Evolutionary conservation across 2,329 filamentous ascomycete genomes (phyloP).

Genomic region (Mariannaea elegans): DNA sequence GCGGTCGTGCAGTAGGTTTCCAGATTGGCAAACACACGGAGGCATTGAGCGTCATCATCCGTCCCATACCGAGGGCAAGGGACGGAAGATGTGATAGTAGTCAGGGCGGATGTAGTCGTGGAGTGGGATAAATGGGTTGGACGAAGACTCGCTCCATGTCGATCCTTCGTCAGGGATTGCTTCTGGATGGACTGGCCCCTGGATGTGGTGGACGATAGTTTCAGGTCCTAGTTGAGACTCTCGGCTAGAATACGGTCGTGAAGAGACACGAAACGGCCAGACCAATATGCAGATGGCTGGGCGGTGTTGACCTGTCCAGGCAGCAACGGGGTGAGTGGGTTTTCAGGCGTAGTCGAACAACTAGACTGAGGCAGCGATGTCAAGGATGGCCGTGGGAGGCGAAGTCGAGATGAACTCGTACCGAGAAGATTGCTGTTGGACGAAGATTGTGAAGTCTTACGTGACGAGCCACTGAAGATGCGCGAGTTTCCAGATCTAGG

Average conservation of each 20-base stretch:
- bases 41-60: conserved; percentile 54
- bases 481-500: conserved; percentile 27
- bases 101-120: conserved; percentile 45
- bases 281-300: conserved; percentile 66
- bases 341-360: conserved; percentile 26
- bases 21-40: conserved; percentile 57
- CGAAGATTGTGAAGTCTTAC: conserved; percentile 33
- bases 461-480: conserved; percentile 21
- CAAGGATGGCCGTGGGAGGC: conserved; percentile 31
- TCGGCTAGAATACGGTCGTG: conserved; percentile 56
- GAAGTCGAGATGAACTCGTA: conserved; percentile 29
- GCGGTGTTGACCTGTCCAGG: conserved; percentile 49
- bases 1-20: conserved; percentile 56
- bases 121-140: conserved; percentile 44
- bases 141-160: conserved; percentile 27
- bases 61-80: conserved; percentile 13
- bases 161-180: conserved; percentile 26
- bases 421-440: conserved; percentile 27
- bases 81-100: conserved; percentile 31
- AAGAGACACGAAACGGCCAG: conserved; percentile 66
- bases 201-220: not conserved
- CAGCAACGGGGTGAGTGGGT: conserved; percentile 25
- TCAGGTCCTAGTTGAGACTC: conserved; percentile 30
- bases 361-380: conserved; percentile 30
- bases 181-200: not conserved